These are phyloP conservation scores for Chloranthus sessilifolius DNA, from an alignment of 164 flowering plant species.

Conservation along the genomic window DNA sequence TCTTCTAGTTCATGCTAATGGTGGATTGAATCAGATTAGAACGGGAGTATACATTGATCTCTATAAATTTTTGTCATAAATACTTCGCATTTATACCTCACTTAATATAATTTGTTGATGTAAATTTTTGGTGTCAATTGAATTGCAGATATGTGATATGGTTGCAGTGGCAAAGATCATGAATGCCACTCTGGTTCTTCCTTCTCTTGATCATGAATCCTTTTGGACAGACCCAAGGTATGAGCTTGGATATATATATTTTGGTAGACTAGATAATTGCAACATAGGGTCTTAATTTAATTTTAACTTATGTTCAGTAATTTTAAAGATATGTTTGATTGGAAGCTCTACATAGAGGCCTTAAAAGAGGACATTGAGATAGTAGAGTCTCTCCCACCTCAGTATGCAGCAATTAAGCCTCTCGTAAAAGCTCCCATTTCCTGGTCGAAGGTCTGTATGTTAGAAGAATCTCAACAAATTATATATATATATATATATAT, in stretches of 20 bases:
- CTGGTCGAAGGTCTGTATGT: conserved; percentile 11
- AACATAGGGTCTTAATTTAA: not conserved
- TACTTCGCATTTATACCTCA: not conserved
- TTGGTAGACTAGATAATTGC: not conserved
- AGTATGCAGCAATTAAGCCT: conserved; percentile 1
- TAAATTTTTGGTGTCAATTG: not conserved
- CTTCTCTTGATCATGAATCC: conserved; percentile 15
- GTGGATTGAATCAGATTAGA: conserved; percentile 97
- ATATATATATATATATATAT: too few species aligned
- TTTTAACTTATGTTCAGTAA: conserved; percentile 8
- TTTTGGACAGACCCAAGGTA: conserved; percentile 21
- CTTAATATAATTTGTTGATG: too few species aligned
- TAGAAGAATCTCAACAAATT: not conserved
- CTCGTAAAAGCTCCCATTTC: conserved; percentile 9
- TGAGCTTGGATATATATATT: too few species aligned
- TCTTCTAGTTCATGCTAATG: conserved; percentile 80
- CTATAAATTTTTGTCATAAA: not conserved
- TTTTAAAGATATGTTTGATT: conserved; percentile 15
- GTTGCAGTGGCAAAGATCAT: conserved; percentile 18
- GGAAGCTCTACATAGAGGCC: conserved; percentile 14
- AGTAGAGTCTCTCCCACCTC: conserved; percentile 9
- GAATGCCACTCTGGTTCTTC: conserved; percentile 15
- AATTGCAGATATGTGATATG: conserved; percentile 20
- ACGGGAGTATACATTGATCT: conserved; percentile 54
- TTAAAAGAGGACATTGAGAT: conserved; percentile 16